Conservation (phyloP, 2,329 filamentous ascomycete species). For the Malbranchea cinnamomea region DNA sequence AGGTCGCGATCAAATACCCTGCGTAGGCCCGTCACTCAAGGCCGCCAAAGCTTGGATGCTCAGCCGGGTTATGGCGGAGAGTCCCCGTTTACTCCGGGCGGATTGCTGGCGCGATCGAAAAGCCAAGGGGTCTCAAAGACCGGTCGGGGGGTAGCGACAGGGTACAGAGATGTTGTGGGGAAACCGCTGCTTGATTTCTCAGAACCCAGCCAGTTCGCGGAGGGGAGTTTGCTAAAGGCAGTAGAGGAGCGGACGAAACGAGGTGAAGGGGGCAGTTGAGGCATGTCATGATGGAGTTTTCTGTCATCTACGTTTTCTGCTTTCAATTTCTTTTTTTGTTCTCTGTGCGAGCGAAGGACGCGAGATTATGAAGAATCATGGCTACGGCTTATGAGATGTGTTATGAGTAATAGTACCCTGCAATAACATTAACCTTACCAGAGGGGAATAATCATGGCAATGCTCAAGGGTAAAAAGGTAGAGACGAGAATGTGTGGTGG, state of each 20-base stretch:
- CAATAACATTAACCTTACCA: too few species aligned
- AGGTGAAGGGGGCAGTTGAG: slow-evolving; percentile 7
- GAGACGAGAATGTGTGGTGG: too few species aligned
- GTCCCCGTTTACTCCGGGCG: slow-evolving; percentile 21
- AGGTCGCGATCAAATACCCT: slow-evolving; percentile 23
- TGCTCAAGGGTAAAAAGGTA: too few species aligned
- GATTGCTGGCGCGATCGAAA: slow-evolving; percentile 20
- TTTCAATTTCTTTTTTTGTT: too few species aligned
- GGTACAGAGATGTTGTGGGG: slow-evolving; percentile 20
- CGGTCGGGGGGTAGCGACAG: slow-evolving; percentile 27
- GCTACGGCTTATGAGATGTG: too few species aligned
- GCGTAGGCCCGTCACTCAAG: slow-evolving; percentile 14
- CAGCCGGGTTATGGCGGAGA: slow-evolving; percentile 9
- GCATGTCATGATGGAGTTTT: too few species aligned
- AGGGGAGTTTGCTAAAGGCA: slow-evolving; percentile 30
- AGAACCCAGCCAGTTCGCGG: slow-evolving; percentile 26
- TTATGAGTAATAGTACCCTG: too few species aligned
- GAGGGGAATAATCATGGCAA: too few species aligned
- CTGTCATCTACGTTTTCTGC: too few species aligned
- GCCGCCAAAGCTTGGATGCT: slow-evolving; percentile 9
- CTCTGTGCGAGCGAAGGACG: too few species aligned
- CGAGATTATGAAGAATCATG: too few species aligned
- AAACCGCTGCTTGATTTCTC: slow-evolving; percentile 31
- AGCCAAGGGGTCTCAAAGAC: slow-evolving; percentile 12
- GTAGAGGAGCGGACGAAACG: slow-evolving; percentile 16